These are phyloP conservation scores for Glycyrrhiza uralensis DNA, from an alignment of 306 rosid genomes.

Conservation along the genomic window DNA sequence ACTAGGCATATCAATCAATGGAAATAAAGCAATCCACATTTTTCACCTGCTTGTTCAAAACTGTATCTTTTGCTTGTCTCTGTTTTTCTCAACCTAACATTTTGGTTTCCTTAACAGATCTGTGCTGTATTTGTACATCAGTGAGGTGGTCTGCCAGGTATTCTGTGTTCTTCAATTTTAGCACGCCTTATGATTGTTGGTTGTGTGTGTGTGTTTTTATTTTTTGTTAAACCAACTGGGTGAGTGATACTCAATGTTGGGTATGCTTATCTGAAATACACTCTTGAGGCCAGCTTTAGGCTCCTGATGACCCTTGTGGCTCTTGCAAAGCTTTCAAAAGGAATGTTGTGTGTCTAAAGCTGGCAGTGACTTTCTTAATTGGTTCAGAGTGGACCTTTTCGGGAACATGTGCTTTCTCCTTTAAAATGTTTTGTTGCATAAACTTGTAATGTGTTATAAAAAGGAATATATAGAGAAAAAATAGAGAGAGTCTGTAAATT, in stretches of 20 bases:
- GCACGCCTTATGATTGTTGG: neutral
- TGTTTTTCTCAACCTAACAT: slow-evolving; percentile 16
- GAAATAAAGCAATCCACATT: neutral
- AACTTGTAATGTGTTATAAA: slow-evolving; percentile 9
- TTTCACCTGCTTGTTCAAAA: slow-evolving; percentile 12
- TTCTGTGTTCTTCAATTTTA: slow-evolving; percentile 15
- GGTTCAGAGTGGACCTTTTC: neutral
- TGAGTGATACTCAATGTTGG: slow-evolving; percentile 8
- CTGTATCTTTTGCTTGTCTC: neutral
- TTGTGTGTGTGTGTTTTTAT: neutral
- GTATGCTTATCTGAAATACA: slow-evolving; percentile 2
- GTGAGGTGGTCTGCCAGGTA: slow-evolving; percentile 85
- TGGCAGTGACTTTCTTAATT: neutral
- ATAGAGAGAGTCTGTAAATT: neutral
- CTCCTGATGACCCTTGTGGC: neutral
- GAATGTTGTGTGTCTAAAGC: neutral
- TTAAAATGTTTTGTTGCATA: slow-evolving; percentile 17
- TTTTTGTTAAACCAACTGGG: neutral
- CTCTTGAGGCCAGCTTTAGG: slow-evolving; percentile 18
- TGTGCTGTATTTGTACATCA: slow-evolving; percentile 64
- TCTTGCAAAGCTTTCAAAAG: slow-evolving; percentile 13
- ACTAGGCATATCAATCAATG: neutral
- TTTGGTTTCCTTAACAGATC: slow-evolving; percentile 50
- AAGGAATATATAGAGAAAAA: slow-evolving; percentile 4
- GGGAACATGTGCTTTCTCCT: neutral